phyloP scores from a whole-genome alignment of 352 stramenopile genomes.

The Phytophthora ramorum region DNA sequence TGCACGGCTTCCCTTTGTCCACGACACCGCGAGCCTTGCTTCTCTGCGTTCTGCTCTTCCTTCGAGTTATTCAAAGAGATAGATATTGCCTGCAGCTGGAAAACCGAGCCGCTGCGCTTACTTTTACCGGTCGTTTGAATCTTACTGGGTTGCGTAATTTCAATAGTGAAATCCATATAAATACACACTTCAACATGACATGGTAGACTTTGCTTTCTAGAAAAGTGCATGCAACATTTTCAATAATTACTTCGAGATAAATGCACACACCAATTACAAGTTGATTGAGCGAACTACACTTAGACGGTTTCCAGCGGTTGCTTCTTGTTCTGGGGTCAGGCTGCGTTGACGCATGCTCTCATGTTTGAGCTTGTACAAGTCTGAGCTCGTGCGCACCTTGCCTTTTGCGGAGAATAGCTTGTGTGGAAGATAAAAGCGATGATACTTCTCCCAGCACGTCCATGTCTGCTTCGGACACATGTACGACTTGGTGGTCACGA shows the following conservation, averaged over 20 bases:
- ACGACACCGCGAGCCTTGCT: conserved; percentile 3
- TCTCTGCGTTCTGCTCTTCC: neutral
- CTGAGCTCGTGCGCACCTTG: conserved; percentile 9
- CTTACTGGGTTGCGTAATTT: neutral
- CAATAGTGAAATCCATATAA: conserved; percentile 2
- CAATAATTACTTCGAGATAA: neutral
- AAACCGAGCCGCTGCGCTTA: conserved; percentile 3
- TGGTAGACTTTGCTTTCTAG: neutral
- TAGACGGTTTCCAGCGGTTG: neutral
- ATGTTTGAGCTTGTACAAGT: conserved; percentile 11
- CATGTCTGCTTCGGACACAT: conserved; percentile 14
- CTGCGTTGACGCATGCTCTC: neutral
- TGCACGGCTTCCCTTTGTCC: neutral
- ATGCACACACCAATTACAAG: neutral
- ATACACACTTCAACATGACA: conserved; percentile 5
- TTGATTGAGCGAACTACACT: conserved; percentile 4
- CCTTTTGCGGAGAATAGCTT: conserved; percentile 14
- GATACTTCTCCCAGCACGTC: conserved; percentile 1
- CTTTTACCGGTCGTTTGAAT: neutral
- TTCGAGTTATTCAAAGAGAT: neutral
- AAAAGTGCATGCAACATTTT: neutral
- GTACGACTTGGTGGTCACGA: conserved; percentile 1
- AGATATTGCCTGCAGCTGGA: neutral
- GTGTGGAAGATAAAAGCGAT: conserved; percentile 15
- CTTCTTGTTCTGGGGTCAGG: neutral